Conservation (phyloP, 345 rosid genomes). For the Arabidopsis suecica region DNA sequence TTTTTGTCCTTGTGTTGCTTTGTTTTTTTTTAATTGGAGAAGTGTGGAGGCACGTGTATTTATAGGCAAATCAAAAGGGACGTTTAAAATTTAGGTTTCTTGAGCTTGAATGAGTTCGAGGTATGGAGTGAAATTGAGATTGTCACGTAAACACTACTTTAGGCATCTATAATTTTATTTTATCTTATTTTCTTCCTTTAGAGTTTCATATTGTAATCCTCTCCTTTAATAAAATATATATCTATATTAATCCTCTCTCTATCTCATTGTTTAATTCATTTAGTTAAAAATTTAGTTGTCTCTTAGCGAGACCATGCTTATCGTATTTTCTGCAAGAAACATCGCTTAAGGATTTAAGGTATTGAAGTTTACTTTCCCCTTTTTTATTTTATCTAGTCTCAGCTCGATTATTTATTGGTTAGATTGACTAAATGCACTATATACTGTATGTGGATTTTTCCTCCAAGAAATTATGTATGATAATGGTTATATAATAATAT, state of each 20-base stretch:
- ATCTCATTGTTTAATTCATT: conserved; percentile 14
- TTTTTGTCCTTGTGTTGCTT: conserved; percentile 38
- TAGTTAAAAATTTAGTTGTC: conserved; percentile 25
- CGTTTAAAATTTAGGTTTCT: conserved; percentile 32
- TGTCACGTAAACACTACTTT: conserved; percentile 44
- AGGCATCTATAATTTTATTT: background rate
- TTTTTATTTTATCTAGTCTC: background rate
- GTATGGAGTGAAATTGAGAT: conserved; percentile 50
- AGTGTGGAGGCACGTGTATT: conserved; percentile 31
- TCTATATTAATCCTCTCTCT: conserved; percentile 12
- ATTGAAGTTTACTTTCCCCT: background rate
- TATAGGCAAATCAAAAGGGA: conserved; percentile 42
- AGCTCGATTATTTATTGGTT: conserved; percentile 10
- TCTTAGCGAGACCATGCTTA: conserved; percentile 37
- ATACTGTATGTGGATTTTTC: background rate
- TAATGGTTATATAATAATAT: background rate
- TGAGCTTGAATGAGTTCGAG: conserved; percentile 43
- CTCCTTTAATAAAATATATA: background rate
- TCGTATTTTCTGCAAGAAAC: conserved; percentile 46
- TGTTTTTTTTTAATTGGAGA: conserved; percentile 19
- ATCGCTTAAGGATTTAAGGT: conserved; percentile 43
- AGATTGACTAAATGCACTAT: conserved; percentile 17
- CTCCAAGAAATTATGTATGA: background rate
- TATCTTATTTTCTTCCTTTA: conserved; percentile 10
- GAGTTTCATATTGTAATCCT: conserved; percentile 26